Evolutionary conservation across 257 asterid species (phyloP), one percentile per base, ranked within the genome.

Genomic region (Plantago ovata): DNA sequence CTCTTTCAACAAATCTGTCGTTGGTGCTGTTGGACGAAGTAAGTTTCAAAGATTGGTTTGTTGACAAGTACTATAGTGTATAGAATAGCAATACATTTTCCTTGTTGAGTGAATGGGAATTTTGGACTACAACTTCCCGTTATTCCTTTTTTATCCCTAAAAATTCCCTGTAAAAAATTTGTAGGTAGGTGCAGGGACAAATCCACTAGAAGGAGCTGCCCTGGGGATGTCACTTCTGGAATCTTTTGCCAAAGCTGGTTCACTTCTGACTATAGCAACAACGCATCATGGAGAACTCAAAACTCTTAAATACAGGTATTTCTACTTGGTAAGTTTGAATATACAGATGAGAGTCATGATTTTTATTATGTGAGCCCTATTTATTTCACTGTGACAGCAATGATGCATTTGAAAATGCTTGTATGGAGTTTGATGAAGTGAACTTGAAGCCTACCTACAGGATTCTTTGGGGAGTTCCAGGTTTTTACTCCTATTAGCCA

Each of bases 381-480:
- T 63, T 38, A 54, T 61, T 65, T 69, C 45, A 66, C 64, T 64
- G 53, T 80, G 71, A 58, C 95, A 93, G 98, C 75, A 84, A 86
- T 53, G 48, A 65, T 65, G 89, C 86, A 61, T 93, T 93, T 47
- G 97, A 89, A 72, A 93, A 89, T 86, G 98, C 98, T 28, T 86
- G 97, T 64, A 83, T 93, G 97, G 98, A 93, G 79, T 93, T 86
- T 50, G 98, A 89, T 61, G 98, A 93, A 77, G 86, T 77, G 76
- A 81, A 84, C 68, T 76, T 89, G 81, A 89, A 77, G 77, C 98
- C 98, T 60, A 86, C 98, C 43, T 93, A 82, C 75, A 78, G 89
- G 78, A 86, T 93, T 73, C 95, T 93, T 65, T 88, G 97, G 98
- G 98, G 98, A 71, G 81, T 93, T 60, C 97, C 98, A 84, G 98